Base-by-base conservation (phyloP, 352 stramenopile species). In the Phytophthora megakarya region DNA sequence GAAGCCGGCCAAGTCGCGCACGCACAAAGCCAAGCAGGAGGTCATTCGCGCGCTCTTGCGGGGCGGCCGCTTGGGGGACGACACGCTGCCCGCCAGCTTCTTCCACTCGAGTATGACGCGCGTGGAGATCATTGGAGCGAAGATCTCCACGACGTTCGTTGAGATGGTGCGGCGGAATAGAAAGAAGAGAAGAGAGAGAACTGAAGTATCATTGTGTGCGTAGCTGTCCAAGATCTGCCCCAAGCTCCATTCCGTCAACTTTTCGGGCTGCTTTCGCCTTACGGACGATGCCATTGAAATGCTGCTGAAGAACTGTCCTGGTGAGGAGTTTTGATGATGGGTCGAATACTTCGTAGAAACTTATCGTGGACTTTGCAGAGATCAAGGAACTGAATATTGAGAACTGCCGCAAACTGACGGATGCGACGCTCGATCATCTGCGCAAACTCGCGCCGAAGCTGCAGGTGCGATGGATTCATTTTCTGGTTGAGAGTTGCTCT, bases 361-460 rank as follows among this genome's bases (percentile, higher is more conserved):
- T 51, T 37, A 30, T 45, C n/a, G 26, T 33, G 11, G 11, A 26
- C 19, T 47, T 7, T 1, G 3, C 54, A 95, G 88, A 96, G 0
- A 84, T 96, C 18, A 95, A 93, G 70, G 86, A 96, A 7, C 60
- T 96, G 45, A 94, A 95, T 54, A 74, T 96, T 38, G 84, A 95
- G 64, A 96, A 96, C 71, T 96, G 88, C 67, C 88, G 88, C 44
- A 96, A 96, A 53, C 69, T 96, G 45, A 95, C 85, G 39, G 87
- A 96, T 50, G 22, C 64, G 54, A 85, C 86, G 44, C 74, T 96
- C 10, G 80, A 90, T 42, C 76, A 92, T 64, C 35, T 96, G 48
- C 83, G 84, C 45, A 92, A 93, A 63, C 66, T 84, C 39, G 80
- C 86, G 7, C 84, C 79, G 5, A 95, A 95, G 57, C 73, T 96